A percentile compares a stretch with the other conserved stretches of the same genome.
Evolutionary conservation across 352 stramenopile genomes (phyloP).

Genomic region (Halophytophthora batemanensis): DNA sequence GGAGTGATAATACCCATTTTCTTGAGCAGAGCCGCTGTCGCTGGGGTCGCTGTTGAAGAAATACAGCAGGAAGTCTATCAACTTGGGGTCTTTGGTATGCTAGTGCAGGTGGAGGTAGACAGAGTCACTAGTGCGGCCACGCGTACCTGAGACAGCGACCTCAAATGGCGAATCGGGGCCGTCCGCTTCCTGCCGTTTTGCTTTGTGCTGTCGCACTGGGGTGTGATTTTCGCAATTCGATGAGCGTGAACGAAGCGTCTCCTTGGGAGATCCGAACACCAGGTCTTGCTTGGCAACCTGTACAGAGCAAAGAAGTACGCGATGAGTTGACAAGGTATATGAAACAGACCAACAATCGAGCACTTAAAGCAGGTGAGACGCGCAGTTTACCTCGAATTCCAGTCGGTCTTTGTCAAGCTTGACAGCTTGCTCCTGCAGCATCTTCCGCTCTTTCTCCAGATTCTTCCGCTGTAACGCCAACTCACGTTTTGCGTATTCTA

Average conservation of each 20-base stretch:
- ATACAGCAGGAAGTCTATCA: constrained; percentile 7
- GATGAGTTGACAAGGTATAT: constrained; percentile 1
- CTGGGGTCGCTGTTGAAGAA: constrained; percentile 28
- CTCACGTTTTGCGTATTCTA: constrained; percentile 33
- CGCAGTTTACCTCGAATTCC: constrained; percentile 46
- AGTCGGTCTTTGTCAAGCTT: constrained; percentile 64
- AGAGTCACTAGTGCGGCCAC: background rate
- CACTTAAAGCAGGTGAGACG: constrained; percentile 12
- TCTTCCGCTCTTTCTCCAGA: constrained; percentile 38
- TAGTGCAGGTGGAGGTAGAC: no score
- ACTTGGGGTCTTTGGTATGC: background rate
- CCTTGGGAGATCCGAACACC: constrained; percentile 15
- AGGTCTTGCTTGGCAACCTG: constrained; percentile 44
- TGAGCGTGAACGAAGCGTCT: constrained; percentile 3
- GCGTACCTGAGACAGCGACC: constrained; percentile 42
- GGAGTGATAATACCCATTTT: constrained; percentile 44
- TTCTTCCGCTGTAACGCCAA: constrained; percentile 33
- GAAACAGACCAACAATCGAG: constrained; percentile 2
- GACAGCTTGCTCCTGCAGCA: constrained; percentile 46
- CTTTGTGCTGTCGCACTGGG: constrained; percentile 16
- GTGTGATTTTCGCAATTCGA: constrained; percentile 10
- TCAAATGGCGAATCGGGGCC: constrained; percentile 28
- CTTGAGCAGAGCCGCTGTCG: constrained; percentile 33
- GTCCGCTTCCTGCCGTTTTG: constrained; percentile 11
- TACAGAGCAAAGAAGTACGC: background rate